phyloP scores from a whole-genome alignment of 73 alveolate species.

The Paramecium primaurelia region DNA sequence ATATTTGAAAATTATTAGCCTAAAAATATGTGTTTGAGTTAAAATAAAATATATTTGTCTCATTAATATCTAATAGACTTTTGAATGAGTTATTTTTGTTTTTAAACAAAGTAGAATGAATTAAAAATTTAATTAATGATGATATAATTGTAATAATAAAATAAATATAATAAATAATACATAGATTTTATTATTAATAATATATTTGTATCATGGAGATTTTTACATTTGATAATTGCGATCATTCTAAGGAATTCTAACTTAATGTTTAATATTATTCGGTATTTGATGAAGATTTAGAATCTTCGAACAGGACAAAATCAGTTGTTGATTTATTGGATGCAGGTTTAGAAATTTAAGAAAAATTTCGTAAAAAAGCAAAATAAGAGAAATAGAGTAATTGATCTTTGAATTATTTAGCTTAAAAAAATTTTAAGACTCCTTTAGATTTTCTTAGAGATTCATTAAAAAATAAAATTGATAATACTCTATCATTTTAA shows the following conservation, averaged over 20 bases:
- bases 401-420: background rate
- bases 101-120: background rate
- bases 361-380: background rate
- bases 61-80: no score
- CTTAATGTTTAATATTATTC: background rate
- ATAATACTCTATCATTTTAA: background rate
- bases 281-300: background rate
- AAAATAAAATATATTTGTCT: no score
- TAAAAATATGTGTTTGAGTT: background rate
- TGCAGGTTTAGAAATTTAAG: conserved; percentile 4
- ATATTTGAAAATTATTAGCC: no score
- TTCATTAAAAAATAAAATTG: background rate
- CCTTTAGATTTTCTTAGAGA: conserved; percentile 22
- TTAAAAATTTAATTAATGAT: background rate
- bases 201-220: background rate
- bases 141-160: no score
- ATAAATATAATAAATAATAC: background rate
- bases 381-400: background rate
- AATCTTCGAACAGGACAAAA: background rate
- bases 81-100: background rate
- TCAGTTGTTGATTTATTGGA: background rate
- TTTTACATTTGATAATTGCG: conserved; percentile 17
- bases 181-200: background rate
- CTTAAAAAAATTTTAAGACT: background rate
- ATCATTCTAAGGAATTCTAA: conserved; percentile 2